Base-by-base conservation (phyloP, 208 protist genomes). In the Wallacemonas sp. region DNA sequence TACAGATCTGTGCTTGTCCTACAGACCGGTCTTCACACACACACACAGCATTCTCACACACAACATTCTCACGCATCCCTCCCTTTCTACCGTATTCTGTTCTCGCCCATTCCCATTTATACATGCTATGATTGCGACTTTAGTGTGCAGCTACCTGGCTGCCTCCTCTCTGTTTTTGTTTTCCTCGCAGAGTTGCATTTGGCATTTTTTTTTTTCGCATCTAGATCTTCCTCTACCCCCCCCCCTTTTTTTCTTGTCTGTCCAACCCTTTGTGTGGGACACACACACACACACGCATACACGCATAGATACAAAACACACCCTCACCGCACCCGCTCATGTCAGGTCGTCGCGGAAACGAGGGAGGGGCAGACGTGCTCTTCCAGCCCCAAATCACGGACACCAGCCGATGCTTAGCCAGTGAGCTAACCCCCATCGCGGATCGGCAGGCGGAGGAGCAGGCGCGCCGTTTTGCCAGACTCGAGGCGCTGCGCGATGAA, bases 401-500 rank as follows among this genome's bases (percentile, higher is more conserved):
- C 24, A 49, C 51, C 14, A 68, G 63, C 27, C 31, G 51, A 38
- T 39, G 39, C n/a, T 22, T 68, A 31, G 51, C 51, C 30, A 31
- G 30, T 8, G 51, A 58, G 51, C 51, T 58, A 11, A 42, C 51
- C 4, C 51, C 51, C 28, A 58, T 58, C 22, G 51, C 51, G 28
- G 28, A 58, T 26, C 51, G 51, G 6, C 51, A 58, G 51, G 51
- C 51, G 15, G 51, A 58, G 51, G 51, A 58, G 28, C 51, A 58
- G 51, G 24, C 38, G 3, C 17, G 47, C 38, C 58, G 63, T 8
- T 42, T 39, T 33, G 42, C 67, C 8, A 58, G 66, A 1, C 39
- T 79, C 24, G 19, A 60, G 19, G 61, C 65, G 27, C 60, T 67
- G 26, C 73, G 72, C n/a, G 12, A 74, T 1, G 53, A 74, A 19